These are phyloP conservation scores for Ophiostoma novo-ulmi DNA, from an alignment of 2,329 filamentous ascomycete species.

Conservation along the genomic window DNA sequence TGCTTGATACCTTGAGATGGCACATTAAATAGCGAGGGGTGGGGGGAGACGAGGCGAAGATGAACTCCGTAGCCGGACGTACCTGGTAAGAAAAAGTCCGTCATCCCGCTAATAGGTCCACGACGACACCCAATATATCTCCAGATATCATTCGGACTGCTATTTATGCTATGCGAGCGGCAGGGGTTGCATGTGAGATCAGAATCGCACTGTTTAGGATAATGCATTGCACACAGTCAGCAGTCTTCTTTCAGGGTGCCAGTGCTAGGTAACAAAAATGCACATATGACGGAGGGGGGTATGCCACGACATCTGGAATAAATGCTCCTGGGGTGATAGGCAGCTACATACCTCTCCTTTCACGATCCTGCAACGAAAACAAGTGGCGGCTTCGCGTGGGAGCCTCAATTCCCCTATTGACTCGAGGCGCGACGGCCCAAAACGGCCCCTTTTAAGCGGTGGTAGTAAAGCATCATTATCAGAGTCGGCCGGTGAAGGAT, in stretches of 20 bases:
- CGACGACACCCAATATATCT: constrained; percentile 48
- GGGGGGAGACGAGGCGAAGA: not conserved
- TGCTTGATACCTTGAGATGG: not conserved
- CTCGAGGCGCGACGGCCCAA: constrained; percentile 49
- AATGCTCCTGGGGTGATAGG: not conserved
- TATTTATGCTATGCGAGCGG: constrained; percentile 33
- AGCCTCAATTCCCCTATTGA: constrained; percentile 54
- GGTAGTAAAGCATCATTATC: constrained; percentile 50
- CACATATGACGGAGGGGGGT: not conserved
- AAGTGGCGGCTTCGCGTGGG: constrained; percentile 44
- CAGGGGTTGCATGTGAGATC: constrained; percentile 48
- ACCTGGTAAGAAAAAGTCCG: constrained; percentile 50
- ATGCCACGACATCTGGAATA: not conserved
- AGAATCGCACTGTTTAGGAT: constrained; percentile 45
- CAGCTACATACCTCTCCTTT: constrained; percentile 40
- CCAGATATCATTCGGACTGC: constrained; percentile 43
- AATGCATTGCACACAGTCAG: not conserved
- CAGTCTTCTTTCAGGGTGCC: not conserved
- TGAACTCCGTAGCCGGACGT: constrained; percentile 22
- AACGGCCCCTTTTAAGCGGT: constrained; percentile 49
- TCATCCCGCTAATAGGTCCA: constrained; percentile 43
- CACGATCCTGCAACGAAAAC: constrained; percentile 47
- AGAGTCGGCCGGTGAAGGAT: constrained; percentile 35
- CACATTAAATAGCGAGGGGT: not conserved
- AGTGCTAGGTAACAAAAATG: not conserved